These are phyloP conservation scores for Eutrema salsugineum DNA, from an alignment of 441 rosid genomes.

Conservation along the genomic window DNA sequence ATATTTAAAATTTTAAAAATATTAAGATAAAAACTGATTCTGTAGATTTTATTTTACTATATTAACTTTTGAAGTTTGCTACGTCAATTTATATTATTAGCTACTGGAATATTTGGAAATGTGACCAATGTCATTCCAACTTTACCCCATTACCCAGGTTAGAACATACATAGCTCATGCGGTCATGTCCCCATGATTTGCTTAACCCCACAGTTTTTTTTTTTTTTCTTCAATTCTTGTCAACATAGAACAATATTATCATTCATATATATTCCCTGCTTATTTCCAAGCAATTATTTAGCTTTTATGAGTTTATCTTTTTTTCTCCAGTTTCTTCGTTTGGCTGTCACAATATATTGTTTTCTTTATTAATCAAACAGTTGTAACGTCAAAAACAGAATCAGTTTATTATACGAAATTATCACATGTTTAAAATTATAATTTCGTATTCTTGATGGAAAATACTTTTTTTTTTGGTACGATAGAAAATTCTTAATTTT, in stretches of 20 bases:
- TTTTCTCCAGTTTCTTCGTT: background rate
- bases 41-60: background rate
- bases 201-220: background rate
- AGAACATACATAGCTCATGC: background rate
- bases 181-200: constrained; percentile 12
- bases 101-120: background rate
- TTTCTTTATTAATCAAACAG: background rate
- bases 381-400: background rate
- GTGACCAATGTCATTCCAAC: background rate
- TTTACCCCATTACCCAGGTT: constrained; percentile 1
- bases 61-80: background rate
- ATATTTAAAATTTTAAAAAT: background rate
- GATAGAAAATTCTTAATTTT: no score
- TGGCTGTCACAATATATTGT: background rate
- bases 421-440: background rate
- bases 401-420: background rate
- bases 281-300: background rate
- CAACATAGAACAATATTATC: background rate
- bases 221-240: background rate
- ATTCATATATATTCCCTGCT: background rate
- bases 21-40: background rate
- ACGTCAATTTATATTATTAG: background rate
- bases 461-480: no score
- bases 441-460: background rate
- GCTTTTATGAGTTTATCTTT: background rate